These are phyloP conservation scores for Ophiocytium majus DNA, from an alignment of 352 stramenopile species.

Conservation along the genomic window DNA sequence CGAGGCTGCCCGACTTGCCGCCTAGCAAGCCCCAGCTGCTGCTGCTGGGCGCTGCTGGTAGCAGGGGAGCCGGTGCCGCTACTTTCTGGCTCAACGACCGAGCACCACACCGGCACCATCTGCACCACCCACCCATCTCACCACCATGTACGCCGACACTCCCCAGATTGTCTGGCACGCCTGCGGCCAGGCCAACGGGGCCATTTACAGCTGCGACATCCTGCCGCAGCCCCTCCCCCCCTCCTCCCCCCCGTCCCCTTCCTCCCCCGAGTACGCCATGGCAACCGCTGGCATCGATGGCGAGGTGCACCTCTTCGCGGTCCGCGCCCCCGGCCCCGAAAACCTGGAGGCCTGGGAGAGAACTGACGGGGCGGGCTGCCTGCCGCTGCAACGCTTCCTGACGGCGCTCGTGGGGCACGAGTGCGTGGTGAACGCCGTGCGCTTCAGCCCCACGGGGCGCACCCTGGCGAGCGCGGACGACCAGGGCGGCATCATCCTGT, in stretches of 20 bases:
- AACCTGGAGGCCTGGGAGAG: conserved; percentile 23
- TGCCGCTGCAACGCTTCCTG: conserved; percentile 50
- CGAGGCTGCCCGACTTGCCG: too few relatives aligned
- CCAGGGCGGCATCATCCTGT: conserved; percentile 78
- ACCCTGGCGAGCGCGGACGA: conserved; percentile 80
- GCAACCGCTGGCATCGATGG: conserved; percentile 52
- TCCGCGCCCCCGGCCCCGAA: conserved; percentile 29
- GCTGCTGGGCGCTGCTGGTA: too few relatives aligned
- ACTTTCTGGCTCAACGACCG: too few relatives aligned
- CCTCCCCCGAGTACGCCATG: conserved; percentile 27
- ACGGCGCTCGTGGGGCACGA: conserved; percentile 67
- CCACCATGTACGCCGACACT: conserved; percentile 50
- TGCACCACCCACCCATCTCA: too few relatives aligned
- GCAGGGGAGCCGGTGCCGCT: too few relatives aligned
- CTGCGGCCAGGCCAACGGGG: conserved; percentile 44
- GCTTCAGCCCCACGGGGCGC: conserved; percentile 78
- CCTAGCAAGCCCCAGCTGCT: too few relatives aligned
- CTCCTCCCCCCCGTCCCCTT: not conserved
- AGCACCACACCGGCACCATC: too few relatives aligned
- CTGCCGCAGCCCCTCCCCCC: conserved; percentile 33
- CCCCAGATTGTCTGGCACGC: conserved; percentile 58
- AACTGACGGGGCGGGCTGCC: conserved; percentile 36
- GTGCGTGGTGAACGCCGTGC: conserved; percentile 80
- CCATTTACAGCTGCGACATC: conserved; percentile 46
- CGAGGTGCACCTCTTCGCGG: conserved; percentile 48